These are phyloP conservation scores for Tetramitus jugosus DNA, from an alignment of 208 protist genomes.

Conservation along the genomic window DNA sequence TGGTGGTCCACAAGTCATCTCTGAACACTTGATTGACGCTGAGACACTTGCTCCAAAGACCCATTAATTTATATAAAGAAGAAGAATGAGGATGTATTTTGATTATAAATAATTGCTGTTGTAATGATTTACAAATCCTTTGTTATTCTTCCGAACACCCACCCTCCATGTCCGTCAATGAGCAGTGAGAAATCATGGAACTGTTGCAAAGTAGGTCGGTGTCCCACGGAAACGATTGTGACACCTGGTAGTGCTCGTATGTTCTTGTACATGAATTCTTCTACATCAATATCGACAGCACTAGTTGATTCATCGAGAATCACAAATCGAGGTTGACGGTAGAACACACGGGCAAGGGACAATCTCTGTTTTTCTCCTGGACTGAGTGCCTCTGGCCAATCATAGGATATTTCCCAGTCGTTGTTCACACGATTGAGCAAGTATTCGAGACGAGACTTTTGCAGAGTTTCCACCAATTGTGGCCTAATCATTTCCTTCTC, in stretches of 20 bases:
- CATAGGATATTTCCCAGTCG: not conserved
- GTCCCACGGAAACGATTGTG: conserved; percentile 26
- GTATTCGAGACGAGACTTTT: not conserved
- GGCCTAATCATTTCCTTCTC: not conserved
- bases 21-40: not conserved
- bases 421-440: not conserved
- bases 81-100: too few species aligned
- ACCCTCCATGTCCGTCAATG: conserved; percentile 53
- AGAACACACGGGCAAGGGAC: conserved; percentile 44
- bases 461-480: not conserved
- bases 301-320: conserved; percentile 50
- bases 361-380: conserved; percentile 28
- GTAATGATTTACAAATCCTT: too few species aligned
- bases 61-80: too few species aligned
- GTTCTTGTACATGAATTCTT: conserved; percentile 39
- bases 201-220: conserved; percentile 15
- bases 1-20: conserved; percentile 29
- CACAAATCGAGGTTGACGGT: conserved; percentile 42
- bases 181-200: conserved; percentile 48
- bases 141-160: not conserved
- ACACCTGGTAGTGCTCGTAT: conserved; percentile 33
- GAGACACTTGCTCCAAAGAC: too few species aligned
- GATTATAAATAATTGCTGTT: too few species aligned
- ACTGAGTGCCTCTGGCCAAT: not conserved
- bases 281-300: conserved; percentile 45